These are phyloP conservation scores for Mimosa bimucronata DNA, from an alignment of 306 rosid genomes.

Conservation along the genomic window DNA sequence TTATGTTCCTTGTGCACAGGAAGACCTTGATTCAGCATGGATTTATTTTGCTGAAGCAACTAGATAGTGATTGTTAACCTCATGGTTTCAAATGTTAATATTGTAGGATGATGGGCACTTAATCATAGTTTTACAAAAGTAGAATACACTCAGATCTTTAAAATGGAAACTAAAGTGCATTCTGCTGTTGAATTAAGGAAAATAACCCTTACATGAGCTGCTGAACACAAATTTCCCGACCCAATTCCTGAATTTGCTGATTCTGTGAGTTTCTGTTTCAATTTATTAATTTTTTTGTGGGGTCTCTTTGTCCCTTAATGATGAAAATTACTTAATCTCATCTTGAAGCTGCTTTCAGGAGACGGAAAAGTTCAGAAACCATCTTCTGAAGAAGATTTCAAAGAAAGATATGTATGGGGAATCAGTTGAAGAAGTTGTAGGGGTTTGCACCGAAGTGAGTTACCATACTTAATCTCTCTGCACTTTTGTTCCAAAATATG, in stretches of 20 bases:
- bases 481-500: conserved; percentile 9
- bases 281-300: neutral
- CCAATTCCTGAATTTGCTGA: conserved; percentile 92
- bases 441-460: conserved; percentile 80
- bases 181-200: no score
- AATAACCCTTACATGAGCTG: conserved; percentile 41
- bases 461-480: neutral
- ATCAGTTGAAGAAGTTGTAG: conserved; percentile 70
- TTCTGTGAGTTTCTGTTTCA: conserved; percentile 54
- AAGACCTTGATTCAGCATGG: neutral
- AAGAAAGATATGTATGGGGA: conserved; percentile 72
- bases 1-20: neutral
- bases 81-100: no score
- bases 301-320: neutral
- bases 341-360: conserved; percentile 57
- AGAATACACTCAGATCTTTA: no score
- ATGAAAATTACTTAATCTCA: neutral
- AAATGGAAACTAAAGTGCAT: no score
- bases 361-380: conserved; percentile 64
- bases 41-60: no score
- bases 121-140: no score
- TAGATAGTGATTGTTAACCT: no score
- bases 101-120: no score
- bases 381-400: conserved; percentile 66
- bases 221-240: conserved; percentile 91